Evolutionary conservation across 225 moss, liverwort and hornwort species (phyloP).

Genomic region (Sphagnum tenellum): DNA sequence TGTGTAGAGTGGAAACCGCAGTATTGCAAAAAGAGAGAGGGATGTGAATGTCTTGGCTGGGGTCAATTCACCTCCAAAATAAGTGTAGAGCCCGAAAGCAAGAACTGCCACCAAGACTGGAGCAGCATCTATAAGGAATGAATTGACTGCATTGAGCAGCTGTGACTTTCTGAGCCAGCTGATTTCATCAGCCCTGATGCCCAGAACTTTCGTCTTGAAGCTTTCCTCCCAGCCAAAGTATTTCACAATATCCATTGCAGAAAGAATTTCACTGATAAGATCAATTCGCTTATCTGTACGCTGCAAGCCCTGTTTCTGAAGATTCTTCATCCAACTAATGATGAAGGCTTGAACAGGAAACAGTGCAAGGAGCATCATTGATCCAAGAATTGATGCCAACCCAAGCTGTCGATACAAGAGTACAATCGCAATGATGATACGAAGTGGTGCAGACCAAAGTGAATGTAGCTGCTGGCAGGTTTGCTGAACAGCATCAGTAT

Average conservation of each 20-base stretch:
- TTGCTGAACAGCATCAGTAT: constrained; percentile 65
- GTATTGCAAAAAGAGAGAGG: constrained; percentile 35
- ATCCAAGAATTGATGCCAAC: constrained; percentile 20
- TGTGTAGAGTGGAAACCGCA: constrained; percentile 39
- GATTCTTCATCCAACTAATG: constrained; percentile 20
- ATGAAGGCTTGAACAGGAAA: constrained; percentile 41
- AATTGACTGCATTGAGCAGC: constrained; percentile 23
- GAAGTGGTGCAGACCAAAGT: constrained; percentile 61
- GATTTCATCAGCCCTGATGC: constrained; percentile 24
- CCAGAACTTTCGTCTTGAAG: constrained; percentile 23
- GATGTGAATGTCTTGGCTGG: constrained; percentile 47
- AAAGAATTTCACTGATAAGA: constrained; percentile 39
- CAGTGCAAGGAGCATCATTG: constrained; percentile 26
- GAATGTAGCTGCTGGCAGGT: constrained; percentile 71
- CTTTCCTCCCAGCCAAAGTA: constrained; percentile 46
- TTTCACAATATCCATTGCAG: constrained; percentile 49
- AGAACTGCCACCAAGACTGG: constrained; percentile 36
- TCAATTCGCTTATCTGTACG: constrained; percentile 44
- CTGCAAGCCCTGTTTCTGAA: constrained; percentile 32
- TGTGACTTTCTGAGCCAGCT: constrained; percentile 41
- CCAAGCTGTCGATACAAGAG: constrained; percentile 38
- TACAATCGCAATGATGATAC: constrained; percentile 44
- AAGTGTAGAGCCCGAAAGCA: constrained; percentile 30
- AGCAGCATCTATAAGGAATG: constrained; percentile 32
- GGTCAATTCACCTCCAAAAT: constrained; percentile 24